Base-by-base conservation (phyloP, 805 yeast species). In the Suhomyces emberorum region DNA sequence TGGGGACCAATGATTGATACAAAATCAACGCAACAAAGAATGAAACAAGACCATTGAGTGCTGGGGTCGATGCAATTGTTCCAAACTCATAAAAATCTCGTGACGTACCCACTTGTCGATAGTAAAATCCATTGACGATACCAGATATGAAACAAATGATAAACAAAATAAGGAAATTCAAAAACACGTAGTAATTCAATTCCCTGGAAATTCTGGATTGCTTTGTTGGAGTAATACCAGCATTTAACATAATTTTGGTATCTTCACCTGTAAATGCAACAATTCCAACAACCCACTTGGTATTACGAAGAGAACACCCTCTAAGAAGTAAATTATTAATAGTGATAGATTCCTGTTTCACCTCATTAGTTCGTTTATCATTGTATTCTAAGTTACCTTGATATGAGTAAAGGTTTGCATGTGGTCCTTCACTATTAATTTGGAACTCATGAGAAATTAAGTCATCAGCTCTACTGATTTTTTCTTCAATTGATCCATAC, bases 361-460 rank as follows among this genome's bases (percentile, higher is more conserved):
- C 47, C 17, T 37, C 46, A 7, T 52, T 52, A 15, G 39, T 39
- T 17, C 35, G 35, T 9, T 24, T 12, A 9, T 21, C 28, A 18
- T n/a, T n/a, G 40, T 63, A 64, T 14, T 37, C 43, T 19, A 82
- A 51, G 47, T 79, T 81, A 45, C 93, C 95, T 55, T 83, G 85
- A 51, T 83, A 85, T 28, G 80, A 72, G 57, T 85, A 85, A 45
- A 85, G 64, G 53, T 83, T 83, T 1, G 88, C 74, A 57, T 84
- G 88, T 11, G 95, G 95, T 6, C 88, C 91, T 61, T 85, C 93
- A 64, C 84, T 76, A 47, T 84, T 87, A n/a, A 84, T 61, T 75
- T 82, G 76, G 47, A 83, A 83, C 44, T 69, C 70, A 35, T 76
- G 62, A 21, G 46, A 34, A 26, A 54, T 47, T 29, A 66, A 49